phyloP scores from a whole-genome alignment of 306 rosid species.

The Pyrus bretschneideri region DNA sequence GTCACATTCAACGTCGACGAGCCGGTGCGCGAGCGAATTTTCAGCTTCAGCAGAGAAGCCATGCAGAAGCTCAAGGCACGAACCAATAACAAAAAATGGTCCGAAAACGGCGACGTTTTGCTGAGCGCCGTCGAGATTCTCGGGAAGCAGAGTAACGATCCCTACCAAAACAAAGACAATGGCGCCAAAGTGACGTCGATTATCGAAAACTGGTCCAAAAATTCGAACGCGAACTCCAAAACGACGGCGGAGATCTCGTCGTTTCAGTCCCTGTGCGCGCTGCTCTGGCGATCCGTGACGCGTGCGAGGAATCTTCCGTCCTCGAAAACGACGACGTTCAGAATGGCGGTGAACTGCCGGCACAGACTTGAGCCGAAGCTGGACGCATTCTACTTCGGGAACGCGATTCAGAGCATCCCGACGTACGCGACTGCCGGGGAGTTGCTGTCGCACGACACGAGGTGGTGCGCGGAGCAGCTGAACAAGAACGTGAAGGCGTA shows the following conservation, averaged over 20 bases:
- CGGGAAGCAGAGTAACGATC: conserved; percentile 51
- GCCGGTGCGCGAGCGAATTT: conserved; percentile 58
- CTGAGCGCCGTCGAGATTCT: conserved; percentile 31
- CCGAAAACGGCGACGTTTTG: conserved; percentile 1
- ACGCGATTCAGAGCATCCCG: conserved; percentile 83
- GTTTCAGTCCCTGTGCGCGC: conserved; percentile 73
- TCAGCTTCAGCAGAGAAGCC: conserved; percentile 67
- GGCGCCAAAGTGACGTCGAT: conserved; percentile 25
- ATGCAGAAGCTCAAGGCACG: conserved; percentile 50
- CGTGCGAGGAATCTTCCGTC: conserved; percentile 62
- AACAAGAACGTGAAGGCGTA: conserved; percentile 60
- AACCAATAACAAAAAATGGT: conserved; percentile 7
- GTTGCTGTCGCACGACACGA: conserved; percentile 38
- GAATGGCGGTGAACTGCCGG: conserved; percentile 85
- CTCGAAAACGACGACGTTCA: conserved; percentile 56
- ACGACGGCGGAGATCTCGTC: conserved; percentile 53
- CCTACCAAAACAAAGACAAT: conserved; percentile 8
- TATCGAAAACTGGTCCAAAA: conserved; percentile 40
- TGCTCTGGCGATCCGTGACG: conserved; percentile 74
- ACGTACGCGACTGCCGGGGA: conserved; percentile 49
- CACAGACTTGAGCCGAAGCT: conserved; percentile 63
- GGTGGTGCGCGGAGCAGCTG: conserved; percentile 85
- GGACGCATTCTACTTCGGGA: conserved; percentile 72
- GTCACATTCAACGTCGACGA: conserved; percentile 54
- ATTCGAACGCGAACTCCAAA: neutral